phyloP scores from a whole-genome alignment of 345 rosid genomes.

The Citrus reticulata region DNA sequence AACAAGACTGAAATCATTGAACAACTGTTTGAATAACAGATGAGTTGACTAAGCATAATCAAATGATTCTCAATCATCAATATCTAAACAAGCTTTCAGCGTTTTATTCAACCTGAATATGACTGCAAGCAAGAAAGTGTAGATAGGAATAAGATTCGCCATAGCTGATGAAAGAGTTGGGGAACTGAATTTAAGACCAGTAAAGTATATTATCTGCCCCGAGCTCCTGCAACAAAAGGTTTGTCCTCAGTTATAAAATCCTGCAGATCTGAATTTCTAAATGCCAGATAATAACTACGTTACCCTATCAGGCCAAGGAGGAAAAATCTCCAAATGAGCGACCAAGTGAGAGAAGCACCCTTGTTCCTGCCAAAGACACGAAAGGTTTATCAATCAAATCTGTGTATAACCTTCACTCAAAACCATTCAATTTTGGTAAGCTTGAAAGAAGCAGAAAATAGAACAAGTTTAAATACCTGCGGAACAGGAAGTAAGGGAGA shows the following conservation, averaged over 20 bases:
- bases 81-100: neutral
- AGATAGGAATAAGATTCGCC: constrained; percentile 34
- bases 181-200: constrained; percentile 29
- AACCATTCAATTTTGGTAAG: neutral
- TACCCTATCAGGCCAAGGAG: constrained; percentile 40
- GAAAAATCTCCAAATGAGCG: constrained; percentile 32
- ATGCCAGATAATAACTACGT: neutral
- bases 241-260: neutral
- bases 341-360: constrained; percentile 25
- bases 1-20: neutral
- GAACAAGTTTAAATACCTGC: constrained; percentile 21
- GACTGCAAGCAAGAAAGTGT: constrained; percentile 39
- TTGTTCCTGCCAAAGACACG: constrained; percentile 21
- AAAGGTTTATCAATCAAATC: neutral
- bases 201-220: constrained; percentile 25
- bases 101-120: constrained; percentile 21
- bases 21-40: neutral
- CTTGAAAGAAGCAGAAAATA: neutral
- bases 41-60: neutral
- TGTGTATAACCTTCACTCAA: neutral
- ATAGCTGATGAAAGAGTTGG: constrained; percentile 36
- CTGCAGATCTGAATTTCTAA: neutral
- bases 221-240: constrained; percentile 25
- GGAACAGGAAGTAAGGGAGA: constrained; percentile 37
- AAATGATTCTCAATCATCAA: neutral